Evolutionary conservation across 768 basidiomycete species (phyloP).

Genomic region (Mycena rosella): DNA sequence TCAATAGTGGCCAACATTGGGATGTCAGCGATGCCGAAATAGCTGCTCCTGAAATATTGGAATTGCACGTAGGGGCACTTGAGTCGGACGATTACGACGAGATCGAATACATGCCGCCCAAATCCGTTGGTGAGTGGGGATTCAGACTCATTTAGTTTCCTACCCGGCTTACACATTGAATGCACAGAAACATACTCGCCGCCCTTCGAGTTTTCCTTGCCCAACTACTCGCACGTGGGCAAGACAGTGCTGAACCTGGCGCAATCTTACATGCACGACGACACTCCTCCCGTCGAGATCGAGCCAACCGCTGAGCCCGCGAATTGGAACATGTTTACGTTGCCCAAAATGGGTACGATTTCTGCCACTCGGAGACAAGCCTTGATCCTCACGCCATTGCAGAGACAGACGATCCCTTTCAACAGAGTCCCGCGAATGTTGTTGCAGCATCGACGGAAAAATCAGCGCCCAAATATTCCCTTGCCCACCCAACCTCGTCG

Average conservation of each 20-base stretch:
- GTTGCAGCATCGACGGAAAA: neutral
- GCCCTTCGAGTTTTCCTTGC: conserved; percentile 59
- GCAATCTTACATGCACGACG: conserved; percentile 49
- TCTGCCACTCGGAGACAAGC: neutral
- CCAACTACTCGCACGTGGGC: conserved; percentile 58
- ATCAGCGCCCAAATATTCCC: neutral
- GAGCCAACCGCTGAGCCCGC: conserved; percentile 40
- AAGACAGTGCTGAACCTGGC: conserved; percentile 49
- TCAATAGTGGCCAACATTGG: neutral
- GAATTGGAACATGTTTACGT: conserved; percentile 43
- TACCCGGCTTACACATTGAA: neutral
- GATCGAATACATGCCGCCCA: conserved; percentile 8
- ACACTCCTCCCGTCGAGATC: conserved; percentile 45
- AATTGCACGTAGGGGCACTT: neutral
- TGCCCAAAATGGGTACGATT: conserved; percentile 45
- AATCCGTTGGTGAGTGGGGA: neutral
- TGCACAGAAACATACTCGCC: conserved; percentile 37
- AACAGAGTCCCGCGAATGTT: neutral
- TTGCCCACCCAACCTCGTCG: neutral
- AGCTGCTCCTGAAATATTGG: neutral
- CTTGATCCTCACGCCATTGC: neutral
- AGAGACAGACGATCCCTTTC: conserved; percentile 48
- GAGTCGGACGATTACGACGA: conserved; percentile 3
- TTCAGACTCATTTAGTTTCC: neutral
- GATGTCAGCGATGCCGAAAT: conserved; percentile 7